Evolutionary conservation across 2,329 filamentous ascomycete species (phyloP).

Genomic region (Talaromyces piceae): DNA sequence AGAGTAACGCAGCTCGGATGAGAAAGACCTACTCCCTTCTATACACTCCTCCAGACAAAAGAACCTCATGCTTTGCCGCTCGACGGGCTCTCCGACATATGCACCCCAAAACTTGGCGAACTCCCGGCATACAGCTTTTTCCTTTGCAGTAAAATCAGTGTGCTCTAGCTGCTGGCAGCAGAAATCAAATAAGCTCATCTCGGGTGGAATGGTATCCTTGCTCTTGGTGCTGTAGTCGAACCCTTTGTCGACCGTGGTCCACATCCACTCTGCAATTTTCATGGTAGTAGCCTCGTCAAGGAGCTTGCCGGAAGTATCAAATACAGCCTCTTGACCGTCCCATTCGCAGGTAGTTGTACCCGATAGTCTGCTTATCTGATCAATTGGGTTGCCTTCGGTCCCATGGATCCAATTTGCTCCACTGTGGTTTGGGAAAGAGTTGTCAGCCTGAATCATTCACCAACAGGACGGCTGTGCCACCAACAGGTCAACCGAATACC

Average conservation of each 20-base stretch:
- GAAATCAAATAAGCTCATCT: conserved; percentile 51
- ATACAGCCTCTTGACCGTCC: conserved; percentile 44
- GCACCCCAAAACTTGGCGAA: conserved; percentile 56
- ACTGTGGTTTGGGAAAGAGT: conserved; percentile 32
- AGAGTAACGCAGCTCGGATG: neutral
- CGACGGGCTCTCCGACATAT: conserved; percentile 55
- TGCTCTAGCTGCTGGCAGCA: conserved; percentile 45
- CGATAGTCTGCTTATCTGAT: conserved; percentile 48
- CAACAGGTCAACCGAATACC: conserved; percentile 51
- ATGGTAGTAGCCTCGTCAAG: conserved; percentile 28
- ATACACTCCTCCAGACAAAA: conserved; percentile 61
- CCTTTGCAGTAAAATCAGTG: conserved; percentile 29
- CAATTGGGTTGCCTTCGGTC: conserved; percentile 52
- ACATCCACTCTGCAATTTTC: conserved; percentile 41
- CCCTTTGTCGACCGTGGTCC: conserved; percentile 52
- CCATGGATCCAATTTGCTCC: conserved; percentile 62
- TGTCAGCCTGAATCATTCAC: conserved; percentile 12
- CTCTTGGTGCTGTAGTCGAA: conserved; percentile 53
- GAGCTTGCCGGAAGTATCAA: conserved; percentile 40
- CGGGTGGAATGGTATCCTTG: conserved; percentile 42
- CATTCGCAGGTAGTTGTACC: conserved; percentile 45
- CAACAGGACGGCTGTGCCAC: conserved; percentile 14
- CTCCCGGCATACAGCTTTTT: conserved; percentile 44
- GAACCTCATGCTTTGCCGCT: conserved; percentile 55
- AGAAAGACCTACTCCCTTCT: conserved; percentile 45